Evolutionary conservation across 306 rosid genomes (phyloP).

Genomic region (Vigna nakashimae): DNA sequence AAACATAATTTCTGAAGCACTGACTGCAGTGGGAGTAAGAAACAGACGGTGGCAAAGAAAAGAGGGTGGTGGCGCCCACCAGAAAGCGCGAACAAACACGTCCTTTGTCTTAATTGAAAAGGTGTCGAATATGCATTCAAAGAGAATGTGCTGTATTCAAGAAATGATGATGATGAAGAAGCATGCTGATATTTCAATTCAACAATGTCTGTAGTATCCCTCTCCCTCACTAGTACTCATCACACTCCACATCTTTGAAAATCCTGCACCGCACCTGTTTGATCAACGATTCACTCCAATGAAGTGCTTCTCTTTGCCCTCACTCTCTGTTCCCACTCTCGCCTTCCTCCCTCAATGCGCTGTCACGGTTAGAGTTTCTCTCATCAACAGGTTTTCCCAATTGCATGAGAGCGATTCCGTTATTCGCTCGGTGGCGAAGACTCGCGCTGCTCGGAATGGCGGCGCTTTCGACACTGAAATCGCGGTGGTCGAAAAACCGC

Average conservation of each 20-base stretch:
- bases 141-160: slow-evolving; percentile 13
- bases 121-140: not conserved
- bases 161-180: not conserved
- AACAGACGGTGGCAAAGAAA: slow-evolving; percentile 35
- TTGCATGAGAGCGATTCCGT: slow-evolving; percentile 3
- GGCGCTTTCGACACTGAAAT: slow-evolving; percentile 39
- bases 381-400: not conserved
- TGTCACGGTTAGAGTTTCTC: not conserved
- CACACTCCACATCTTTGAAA: slow-evolving; percentile 21
- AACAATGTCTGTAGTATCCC: not conserved
- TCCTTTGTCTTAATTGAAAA: slow-evolving; percentile 29
- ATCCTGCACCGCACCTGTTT: not conserved
- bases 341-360: slow-evolving; percentile 26
- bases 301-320: slow-evolving; percentile 7
- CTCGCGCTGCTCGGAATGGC: slow-evolving; percentile 20
- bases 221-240: not conserved
- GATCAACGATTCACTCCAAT: slow-evolving; percentile 36
- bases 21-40: not conserved
- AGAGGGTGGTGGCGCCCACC: slow-evolving; percentile 22
- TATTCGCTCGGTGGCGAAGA: not conserved
- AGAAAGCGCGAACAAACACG: slow-evolving; percentile 39
- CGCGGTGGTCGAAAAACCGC: slow-evolving; percentile 46
- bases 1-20: too few species aligned
- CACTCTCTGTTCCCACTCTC: slow-evolving; percentile 27
- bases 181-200: too few species aligned